phyloP scores from a whole-genome alignment of 2,329 filamentous ascomycete genomes.

The Fusarium hainanense region DNA sequence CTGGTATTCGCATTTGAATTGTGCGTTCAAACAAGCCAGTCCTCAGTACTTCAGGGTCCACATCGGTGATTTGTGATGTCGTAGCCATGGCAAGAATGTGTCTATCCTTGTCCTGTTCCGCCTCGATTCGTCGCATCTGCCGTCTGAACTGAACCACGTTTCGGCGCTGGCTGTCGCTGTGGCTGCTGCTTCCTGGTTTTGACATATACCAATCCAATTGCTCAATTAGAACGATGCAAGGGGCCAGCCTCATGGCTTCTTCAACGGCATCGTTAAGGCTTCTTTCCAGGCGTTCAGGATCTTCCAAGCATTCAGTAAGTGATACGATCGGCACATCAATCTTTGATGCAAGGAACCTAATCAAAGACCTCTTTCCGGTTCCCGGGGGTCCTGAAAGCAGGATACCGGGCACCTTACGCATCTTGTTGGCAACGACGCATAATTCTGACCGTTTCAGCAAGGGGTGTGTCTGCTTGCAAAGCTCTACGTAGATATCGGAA shows the following conservation, averaged over 20 bases:
- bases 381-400: constrained; percentile 82
- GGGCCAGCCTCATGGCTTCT: constrained; percentile 85
- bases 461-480: constrained; percentile 28
- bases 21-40: constrained; percentile 84
- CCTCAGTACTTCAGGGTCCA: constrained; percentile 81
- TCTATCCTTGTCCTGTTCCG: constrained; percentile 75
- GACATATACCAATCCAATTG: constrained; percentile 88
- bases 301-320: constrained; percentile 51
- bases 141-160: constrained; percentile 85
- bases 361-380: constrained; percentile 83
- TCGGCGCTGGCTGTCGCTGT: constrained; percentile 89
- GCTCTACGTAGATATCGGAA: constrained; percentile 37
- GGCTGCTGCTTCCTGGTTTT: constrained; percentile 79
- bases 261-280: constrained; percentile 64
- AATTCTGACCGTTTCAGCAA: constrained; percentile 40
- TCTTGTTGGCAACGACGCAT: constrained; percentile 20
- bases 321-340: constrained; percentile 80
- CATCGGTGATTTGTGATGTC: constrained; percentile 86
- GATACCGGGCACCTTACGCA: constrained; percentile 62
- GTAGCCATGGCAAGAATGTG: constrained; percentile 91
- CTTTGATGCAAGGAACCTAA: constrained; percentile 77
- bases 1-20: constrained; percentile 89
- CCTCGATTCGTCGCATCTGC: constrained; percentile 84
- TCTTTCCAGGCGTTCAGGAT: constrained; percentile 55
- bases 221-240: constrained; percentile 91